A percentile compares a stretch with the other conserved stretches of the same genome.
Conservation (phyloP, 352 stramenopile species). For the Phytophthora nicotianae region DNA sequence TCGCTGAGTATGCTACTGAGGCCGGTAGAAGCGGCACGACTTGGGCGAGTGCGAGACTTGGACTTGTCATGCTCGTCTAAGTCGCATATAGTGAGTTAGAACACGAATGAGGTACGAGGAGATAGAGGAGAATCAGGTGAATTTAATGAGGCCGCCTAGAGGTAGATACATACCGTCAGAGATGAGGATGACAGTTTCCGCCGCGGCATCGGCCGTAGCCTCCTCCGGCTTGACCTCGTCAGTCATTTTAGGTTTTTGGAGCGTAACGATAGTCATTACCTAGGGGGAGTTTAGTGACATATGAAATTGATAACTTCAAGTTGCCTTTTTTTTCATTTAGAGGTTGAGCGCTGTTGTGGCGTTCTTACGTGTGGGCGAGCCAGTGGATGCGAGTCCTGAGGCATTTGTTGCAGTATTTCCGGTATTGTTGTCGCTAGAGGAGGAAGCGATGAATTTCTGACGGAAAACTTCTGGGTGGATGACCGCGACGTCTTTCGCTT, state of each 20-base stretch:
- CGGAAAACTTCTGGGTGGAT: constrained; percentile 40
- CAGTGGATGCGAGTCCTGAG: neutral
- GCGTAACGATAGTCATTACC: neutral
- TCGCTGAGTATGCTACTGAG: constrained; percentile 34
- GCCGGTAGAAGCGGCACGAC: constrained; percentile 10
- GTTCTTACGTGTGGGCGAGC: constrained; percentile 40
- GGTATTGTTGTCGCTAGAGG: neutral
- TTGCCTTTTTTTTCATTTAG: constrained; percentile 4
- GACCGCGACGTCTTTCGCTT: constrained; percentile 17
- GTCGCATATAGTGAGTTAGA: constrained; percentile 6
- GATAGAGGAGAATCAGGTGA: neutral
- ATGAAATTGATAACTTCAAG: constrained; percentile 17
- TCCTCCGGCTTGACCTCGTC: constrained; percentile 31
- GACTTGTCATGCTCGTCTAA: constrained; percentile 33
- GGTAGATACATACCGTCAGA: constrained; percentile 44
- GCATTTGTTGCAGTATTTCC: constrained; percentile 1
- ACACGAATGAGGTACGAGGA: neutral
- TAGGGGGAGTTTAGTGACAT: constrained; percentile 6
- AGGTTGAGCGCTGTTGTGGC: constrained; percentile 25
- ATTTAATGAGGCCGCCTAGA: neutral
- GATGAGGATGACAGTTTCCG: constrained; percentile 41
- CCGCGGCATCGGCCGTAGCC: neutral
- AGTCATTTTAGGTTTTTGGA: constrained; percentile 12
- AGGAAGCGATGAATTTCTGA: constrained; percentile 16
- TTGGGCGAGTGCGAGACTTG: constrained; percentile 6